Base-by-base conservation (phyloP, 371 early-diverging fungal species). In the Haplosporangium sp. region DNA sequence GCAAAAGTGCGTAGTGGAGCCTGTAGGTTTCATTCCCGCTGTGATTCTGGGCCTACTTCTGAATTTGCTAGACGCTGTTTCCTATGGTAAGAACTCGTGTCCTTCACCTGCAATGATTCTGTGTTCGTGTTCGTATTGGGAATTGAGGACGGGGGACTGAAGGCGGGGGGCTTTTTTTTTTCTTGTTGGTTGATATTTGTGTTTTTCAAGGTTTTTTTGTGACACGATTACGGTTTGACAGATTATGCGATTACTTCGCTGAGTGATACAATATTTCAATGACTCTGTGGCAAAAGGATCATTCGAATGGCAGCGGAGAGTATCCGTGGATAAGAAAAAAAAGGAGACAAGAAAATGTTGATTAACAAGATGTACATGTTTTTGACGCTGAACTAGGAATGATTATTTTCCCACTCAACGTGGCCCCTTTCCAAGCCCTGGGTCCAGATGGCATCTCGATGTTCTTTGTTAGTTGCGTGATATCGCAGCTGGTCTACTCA, bases 391-490 rank as follows among this genome's bases (percentile, higher is more conserved):
- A 16, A 50, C 43, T 82, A 89, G 89, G 97, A 6, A 91, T 96
- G 83, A 97, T 98, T 72, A 93, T 95, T 6, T 98, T 98, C 69
- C 99, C 99, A 0, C 71, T 92, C 10, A 85, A 89, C 43, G 86
- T 92, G 20, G 86, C 93, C 0, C 88, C 90, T 14, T 95, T 95
- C 77, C 90, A 89, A 53, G 74, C 85, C 3, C 89, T 95, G 75
- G 98, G 95, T 5, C 91, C 95, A 1, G 92, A 92, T 70, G 99
- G 99, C 40, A 95, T 98, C 51, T 92, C 95, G 67, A 96, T 98
- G 94, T 98, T 94, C 73, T 89, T 91, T 85, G 89, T 92, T 36
- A 94, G 95, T 66, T 93, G 95, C 42, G 86, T 95, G 50, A 84
- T 96, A 20, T 86, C 95, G 8, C 97, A 98, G 76, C 54, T 96